Evolutionary conservation across 352 stramenopile genomes (phyloP).

Genomic region (Pythium myriotylum): DNA sequence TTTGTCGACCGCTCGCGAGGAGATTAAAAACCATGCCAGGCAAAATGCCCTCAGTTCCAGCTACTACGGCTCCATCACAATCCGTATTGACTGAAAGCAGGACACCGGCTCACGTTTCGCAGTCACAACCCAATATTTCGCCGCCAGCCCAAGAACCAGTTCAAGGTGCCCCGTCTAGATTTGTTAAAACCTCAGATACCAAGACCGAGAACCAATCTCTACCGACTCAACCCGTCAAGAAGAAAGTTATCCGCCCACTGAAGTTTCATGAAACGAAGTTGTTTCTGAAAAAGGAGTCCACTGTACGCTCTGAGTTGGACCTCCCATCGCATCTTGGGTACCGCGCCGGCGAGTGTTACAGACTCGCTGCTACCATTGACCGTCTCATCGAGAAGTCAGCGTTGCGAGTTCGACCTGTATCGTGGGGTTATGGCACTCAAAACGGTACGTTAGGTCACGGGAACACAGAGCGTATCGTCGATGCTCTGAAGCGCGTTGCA

Average conservation of each 20-base stretch:
- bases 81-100: no score
- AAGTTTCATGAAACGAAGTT: conserved; percentile 52
- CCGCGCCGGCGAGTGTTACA: conserved; percentile 39
- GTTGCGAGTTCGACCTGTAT: conserved; percentile 36
- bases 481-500: conserved; percentile 36
- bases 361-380: conserved; percentile 46
- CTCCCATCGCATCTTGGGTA: conserved; percentile 27
- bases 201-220: no score
- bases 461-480: conserved; percentile 27
- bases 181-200: no score
- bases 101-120: no score
- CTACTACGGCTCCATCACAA: no score
- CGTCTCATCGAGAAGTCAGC: conserved; percentile 30
- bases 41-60: no score
- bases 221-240: conserved; percentile 23
- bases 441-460: conserved; percentile 52
- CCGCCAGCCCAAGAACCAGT: no score
- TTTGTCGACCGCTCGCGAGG: no score
- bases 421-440: conserved; percentile 57
- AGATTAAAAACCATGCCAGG: no score
- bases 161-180: no score
- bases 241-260: conserved; percentile 35
- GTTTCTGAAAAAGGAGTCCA: conserved; percentile 47
- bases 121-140: no score
- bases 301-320: neutral